Percentiles rank a stretch among this genome's conserved stretches.
Evolutionary conservation across 495 filamentous ascomycete species (phyloP).

Genomic region (Xylaria intraflava): DNA sequence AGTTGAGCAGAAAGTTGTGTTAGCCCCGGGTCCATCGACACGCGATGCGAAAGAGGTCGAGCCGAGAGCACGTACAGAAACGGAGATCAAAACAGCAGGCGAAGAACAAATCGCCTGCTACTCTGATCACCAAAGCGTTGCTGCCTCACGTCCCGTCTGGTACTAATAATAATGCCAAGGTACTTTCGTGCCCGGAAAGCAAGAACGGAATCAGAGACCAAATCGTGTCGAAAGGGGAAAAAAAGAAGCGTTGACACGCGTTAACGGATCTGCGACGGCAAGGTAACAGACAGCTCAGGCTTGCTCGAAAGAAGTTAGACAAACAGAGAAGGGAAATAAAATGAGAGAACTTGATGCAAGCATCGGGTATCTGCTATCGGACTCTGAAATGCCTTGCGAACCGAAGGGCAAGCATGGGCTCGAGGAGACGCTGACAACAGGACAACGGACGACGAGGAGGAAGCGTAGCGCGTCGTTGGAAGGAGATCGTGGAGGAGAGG

Average conservation of each 20-base stretch:
- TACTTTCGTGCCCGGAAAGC: conserved; percentile 7
- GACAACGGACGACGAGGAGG: conserved; percentile 11
- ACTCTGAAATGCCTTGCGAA: not conserved
- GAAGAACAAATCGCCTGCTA: conserved; percentile 46
- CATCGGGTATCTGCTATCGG: conserved; percentile 12
- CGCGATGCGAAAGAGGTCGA: not conserved
- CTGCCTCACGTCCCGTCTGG: conserved; percentile 17
- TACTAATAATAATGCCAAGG: conserved; percentile 11
- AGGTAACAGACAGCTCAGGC: not conserved
- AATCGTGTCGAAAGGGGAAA: too few relatives aligned
- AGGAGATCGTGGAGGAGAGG: conserved; percentile 12
- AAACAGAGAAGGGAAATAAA: conserved; percentile 10
- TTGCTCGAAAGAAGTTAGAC: conserved; percentile 4
- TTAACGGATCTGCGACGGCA: not conserved
- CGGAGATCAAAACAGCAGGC: conserved; percentile 50
- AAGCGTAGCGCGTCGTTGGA: conserved; percentile 15
- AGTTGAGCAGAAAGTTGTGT: conserved; percentile 9
- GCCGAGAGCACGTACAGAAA: conserved; percentile 31
- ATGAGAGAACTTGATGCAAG: conserved; percentile 15
- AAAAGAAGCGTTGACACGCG: not conserved
- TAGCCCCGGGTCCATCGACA: not conserved
- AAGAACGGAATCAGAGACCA: not conserved
- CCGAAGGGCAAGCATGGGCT: conserved; percentile 5
- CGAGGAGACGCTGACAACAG: not conserved
- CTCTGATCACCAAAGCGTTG: conserved; percentile 30